Evolutionary conservation across 371 early-diverging fungal species (phyloP).

Genomic region (Dipsacomyces acuminosporus): DNA sequence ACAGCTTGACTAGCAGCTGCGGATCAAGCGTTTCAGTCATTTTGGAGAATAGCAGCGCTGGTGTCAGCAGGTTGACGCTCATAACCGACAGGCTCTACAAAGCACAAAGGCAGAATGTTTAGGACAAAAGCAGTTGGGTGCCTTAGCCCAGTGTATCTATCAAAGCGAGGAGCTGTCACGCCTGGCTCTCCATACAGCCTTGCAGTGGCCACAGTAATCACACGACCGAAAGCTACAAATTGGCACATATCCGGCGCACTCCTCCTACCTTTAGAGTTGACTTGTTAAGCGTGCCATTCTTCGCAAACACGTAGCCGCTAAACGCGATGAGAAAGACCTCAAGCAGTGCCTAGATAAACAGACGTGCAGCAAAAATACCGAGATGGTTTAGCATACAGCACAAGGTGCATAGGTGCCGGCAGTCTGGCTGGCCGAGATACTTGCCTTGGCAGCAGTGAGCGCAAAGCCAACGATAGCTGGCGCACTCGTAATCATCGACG

Average conservation of each 20-base stretch:
- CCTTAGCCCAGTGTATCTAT: too few relatives aligned
- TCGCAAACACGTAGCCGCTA: constrained; percentile 40
- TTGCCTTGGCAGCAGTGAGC: constrained; percentile 31
- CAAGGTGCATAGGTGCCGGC: too few relatives aligned
- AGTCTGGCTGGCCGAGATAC: too few relatives aligned
- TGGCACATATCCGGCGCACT: background rate
- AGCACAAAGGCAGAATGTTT: background rate
- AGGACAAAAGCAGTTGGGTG: background rate
- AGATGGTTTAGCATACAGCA: too few relatives aligned
- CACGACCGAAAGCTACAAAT: too few relatives aligned
- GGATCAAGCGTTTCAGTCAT: constrained; percentile 60
- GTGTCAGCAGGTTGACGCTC: constrained; percentile 69
- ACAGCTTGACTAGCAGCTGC: constrained; percentile 56
- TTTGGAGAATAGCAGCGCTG: constrained; percentile 69
- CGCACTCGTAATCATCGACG: background rate
- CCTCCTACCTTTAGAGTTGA: constrained; percentile 37
- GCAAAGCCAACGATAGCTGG: constrained; percentile 28
- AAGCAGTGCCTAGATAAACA: constrained; percentile 24
- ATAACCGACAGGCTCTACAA: constrained; percentile 62
- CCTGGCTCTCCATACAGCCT: too few relatives aligned
- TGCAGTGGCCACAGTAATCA: too few relatives aligned
- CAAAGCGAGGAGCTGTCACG: too few relatives aligned
- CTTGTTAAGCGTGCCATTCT: constrained; percentile 37
- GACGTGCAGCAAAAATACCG: background rate
- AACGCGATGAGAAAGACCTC: constrained; percentile 41